phyloP scores from a whole-genome alignment of 352 stramenopile species.

The Phytopythium aichiense region DNA sequence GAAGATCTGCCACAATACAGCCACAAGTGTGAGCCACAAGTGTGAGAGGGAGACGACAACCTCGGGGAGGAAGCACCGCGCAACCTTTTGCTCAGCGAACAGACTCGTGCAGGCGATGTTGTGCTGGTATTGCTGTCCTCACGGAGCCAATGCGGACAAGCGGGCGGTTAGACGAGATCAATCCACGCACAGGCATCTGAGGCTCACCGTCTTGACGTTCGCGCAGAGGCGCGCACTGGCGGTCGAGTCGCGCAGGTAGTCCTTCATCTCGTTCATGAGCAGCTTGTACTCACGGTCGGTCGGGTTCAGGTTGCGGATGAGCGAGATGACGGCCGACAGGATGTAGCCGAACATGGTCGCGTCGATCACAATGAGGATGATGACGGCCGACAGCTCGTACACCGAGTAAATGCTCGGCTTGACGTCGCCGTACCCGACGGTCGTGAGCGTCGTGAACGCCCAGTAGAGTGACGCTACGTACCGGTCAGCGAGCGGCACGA shows the following conservation, averaged over 20 bases:
- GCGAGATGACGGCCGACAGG: slow-evolving; percentile 72
- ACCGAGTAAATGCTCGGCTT: slow-evolving; percentile 67
- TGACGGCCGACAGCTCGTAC: slow-evolving; percentile 64
- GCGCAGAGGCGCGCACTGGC: slow-evolving; percentile 47
- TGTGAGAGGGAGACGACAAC: background rate
- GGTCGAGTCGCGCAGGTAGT: slow-evolving; percentile 69
- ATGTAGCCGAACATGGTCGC: slow-evolving; percentile 82
- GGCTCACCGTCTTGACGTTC: slow-evolving; percentile 57
- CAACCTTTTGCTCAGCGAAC: slow-evolving; percentile 79
- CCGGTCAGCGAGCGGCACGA: slow-evolving; percentile 37
- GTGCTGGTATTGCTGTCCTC: slow-evolving; percentile 66
- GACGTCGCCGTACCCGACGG: slow-evolving; percentile 84
- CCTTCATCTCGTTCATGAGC: slow-evolving; percentile 84
- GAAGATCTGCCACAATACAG: slow-evolving; percentile 44
- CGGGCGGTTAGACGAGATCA: background rate
- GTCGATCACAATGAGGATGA: slow-evolving; percentile 81
- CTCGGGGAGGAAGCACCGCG: background rate
- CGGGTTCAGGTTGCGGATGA: slow-evolving; percentile 77
- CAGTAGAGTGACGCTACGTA: slow-evolving; percentile 87
- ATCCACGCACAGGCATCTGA: background rate
- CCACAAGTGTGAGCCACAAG: background rate
- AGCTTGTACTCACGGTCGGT: slow-evolving; percentile 72
- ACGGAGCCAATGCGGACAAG: background rate
- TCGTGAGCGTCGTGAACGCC: slow-evolving; percentile 90
- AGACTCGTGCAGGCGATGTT: slow-evolving; percentile 62